phyloP scores from a whole-genome alignment of 176 grass and related monocot genomes.

The Triticum timopheevii region DNA sequence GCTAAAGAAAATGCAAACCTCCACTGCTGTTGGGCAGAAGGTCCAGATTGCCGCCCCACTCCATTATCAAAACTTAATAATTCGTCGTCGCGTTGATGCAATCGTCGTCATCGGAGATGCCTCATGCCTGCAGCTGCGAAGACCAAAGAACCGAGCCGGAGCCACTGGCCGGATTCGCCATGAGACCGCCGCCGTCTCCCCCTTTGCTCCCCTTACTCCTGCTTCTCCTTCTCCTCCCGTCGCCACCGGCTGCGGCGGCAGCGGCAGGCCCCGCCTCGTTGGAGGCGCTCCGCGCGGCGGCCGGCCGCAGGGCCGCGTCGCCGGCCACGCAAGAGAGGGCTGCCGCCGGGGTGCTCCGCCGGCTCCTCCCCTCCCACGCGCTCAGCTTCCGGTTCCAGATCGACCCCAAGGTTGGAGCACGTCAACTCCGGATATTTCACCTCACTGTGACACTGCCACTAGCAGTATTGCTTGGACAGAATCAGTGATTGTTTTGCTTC shows the following conservation, averaged over 20 bases:
- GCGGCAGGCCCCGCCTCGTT: not conserved
- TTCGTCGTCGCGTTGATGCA: not conserved
- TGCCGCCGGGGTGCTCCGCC: conserved; percentile 44
- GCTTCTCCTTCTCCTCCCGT: conserved; percentile 30
- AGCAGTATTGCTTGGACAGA: not conserved
- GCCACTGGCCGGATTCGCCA: conserved; percentile 21
- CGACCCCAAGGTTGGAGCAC: conserved; percentile 55
- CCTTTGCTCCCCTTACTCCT: conserved; percentile 3
- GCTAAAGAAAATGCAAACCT: too few relatives aligned
- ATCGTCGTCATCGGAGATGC: not conserved
- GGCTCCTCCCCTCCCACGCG: conserved; percentile 61
- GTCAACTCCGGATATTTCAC: not conserved
- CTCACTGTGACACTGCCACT: not conserved
- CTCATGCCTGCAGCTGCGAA: not conserved
- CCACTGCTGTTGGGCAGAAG: not conserved
- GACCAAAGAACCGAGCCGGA: not conserved
- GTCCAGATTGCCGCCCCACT: not conserved
- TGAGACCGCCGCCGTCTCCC: conserved; percentile 13
- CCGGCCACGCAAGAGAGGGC: conserved; percentile 62
- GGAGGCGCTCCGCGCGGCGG: conserved; percentile 32
- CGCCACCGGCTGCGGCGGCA: not conserved
- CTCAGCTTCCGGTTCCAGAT: conserved; percentile 84
- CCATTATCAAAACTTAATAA: not conserved
- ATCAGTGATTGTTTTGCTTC: not conserved
- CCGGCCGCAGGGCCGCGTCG: conserved; percentile 42